These are phyloP conservation scores for Rhododendron williamsianum DNA, from an alignment of 148 eudicot species.

Conservation along the genomic window DNA sequence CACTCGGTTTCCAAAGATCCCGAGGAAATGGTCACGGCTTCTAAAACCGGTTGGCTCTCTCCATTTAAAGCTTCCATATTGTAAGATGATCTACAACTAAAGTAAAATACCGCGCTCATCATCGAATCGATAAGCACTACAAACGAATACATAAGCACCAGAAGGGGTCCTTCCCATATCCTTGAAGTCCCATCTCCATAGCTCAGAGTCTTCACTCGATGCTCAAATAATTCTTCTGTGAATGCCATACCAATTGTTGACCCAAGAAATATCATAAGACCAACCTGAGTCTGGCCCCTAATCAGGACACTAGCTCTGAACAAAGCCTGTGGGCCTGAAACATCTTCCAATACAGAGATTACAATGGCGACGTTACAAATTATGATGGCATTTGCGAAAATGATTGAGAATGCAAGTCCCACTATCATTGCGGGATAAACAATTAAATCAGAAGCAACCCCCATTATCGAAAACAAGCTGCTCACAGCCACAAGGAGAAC, in stretches of 20 bases:
- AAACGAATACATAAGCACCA: conserved; percentile 86
- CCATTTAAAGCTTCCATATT: conserved; percentile 55
- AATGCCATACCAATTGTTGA: conserved; percentile 82
- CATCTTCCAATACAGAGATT: conserved; percentile 48
- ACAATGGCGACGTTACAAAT: conserved; percentile 44
- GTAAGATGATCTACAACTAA: conserved; percentile 74
- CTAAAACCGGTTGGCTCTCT: conserved; percentile 60
- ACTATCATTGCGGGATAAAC: conserved; percentile 32
- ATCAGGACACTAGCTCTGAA: conserved; percentile 41
- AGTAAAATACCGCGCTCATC: conserved; percentile 91
- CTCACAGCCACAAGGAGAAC: conserved; percentile 54
- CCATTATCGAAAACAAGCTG: conserved; percentile 46
- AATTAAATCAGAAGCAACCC: conserved; percentile 46
- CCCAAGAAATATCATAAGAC: conserved; percentile 73
- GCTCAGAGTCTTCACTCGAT: conserved; percentile 77
- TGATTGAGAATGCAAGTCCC: conserved; percentile 36
- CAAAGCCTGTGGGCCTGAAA: conserved; percentile 45
- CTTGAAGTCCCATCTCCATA: conserved; percentile 81
- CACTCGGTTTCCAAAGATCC: conserved; percentile 24
- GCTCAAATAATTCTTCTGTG: conserved; percentile 88
- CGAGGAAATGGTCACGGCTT: conserved; percentile 41
- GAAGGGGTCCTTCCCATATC: conserved; percentile 89
- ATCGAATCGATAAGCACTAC: conserved; percentile 77
- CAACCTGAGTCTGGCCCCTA: conserved; percentile 69
- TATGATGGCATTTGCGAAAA: conserved; percentile 40